These are phyloP conservation scores for Lachnellula hyalina DNA, from an alignment of 2,329 filamentous ascomycete genomes.

Conservation along the genomic window DNA sequence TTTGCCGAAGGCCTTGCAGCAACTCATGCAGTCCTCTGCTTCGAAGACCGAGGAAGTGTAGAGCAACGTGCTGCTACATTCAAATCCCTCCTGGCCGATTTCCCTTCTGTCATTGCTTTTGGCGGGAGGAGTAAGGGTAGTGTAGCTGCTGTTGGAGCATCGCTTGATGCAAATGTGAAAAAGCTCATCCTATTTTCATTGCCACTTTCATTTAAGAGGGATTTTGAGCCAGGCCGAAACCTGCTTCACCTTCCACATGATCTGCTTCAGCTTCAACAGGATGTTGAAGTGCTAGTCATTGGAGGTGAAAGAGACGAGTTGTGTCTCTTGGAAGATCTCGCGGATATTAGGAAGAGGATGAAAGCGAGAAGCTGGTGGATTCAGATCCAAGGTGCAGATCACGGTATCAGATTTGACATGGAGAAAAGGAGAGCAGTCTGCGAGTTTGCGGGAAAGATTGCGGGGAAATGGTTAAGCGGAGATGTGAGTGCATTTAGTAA, in stretches of 20 bases:
- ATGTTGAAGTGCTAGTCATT: slow-evolving; percentile 2
- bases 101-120: slow-evolving; percentile 3
- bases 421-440: slow-evolving; percentile 3
- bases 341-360: slow-evolving; percentile 2
- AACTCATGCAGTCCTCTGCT: slow-evolving; percentile 2
- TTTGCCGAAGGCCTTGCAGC: slow-evolving; percentile 2
- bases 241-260: background rate
- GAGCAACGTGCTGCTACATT: slow-evolving; percentile 2
- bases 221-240: background rate
- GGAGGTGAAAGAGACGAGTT: slow-evolving; percentile 3
- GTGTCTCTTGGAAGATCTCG: slow-evolving; percentile 1
- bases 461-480: background rate
- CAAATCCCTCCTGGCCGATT: background rate
- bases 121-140: slow-evolving; percentile 3
- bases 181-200: slow-evolving; percentile 2
- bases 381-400: slow-evolving; percentile 3
- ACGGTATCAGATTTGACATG: slow-evolving; percentile 3
- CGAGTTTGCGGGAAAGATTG: background rate
- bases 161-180: background rate
- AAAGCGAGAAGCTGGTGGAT: slow-evolving; percentile 1
- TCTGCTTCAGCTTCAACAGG: background rate
- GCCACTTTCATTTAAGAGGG: background rate
- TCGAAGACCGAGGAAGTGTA: slow-evolving; percentile 3
- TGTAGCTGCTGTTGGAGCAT: slow-evolving; percentile 3
- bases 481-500: slow-evolving; percentile 2